Percentiles rank a stretch among this genome's conserved stretches.
Evolutionary conservation across 1,284 basidiomycete species (phyloP).

Genomic region (Crucibulum cyathiforme): DNA sequence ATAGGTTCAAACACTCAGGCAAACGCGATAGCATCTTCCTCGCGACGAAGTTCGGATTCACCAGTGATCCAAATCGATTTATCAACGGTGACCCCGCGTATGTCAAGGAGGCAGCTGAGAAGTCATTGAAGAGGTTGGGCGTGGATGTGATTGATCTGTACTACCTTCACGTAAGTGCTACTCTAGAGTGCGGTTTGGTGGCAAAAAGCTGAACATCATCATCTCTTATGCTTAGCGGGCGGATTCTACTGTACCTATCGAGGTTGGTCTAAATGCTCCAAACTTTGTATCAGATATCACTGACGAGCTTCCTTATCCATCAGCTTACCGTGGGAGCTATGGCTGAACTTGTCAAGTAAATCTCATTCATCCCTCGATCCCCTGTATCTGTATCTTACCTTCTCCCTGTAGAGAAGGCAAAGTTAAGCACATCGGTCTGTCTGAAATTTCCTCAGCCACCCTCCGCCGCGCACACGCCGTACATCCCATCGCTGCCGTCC

Average conservation of each 20-base stretch:
- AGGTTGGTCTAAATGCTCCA: conserved; percentile 28
- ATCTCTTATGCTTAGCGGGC: conserved; percentile 33
- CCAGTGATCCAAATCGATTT: background rate
- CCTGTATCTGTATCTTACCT: background rate
- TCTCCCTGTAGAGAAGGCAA: conserved; percentile 56
- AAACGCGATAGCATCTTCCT: conserved; percentile 50
- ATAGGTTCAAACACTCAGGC: conserved; percentile 13
- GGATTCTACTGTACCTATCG: conserved; percentile 52
- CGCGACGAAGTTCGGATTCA: conserved; percentile 46
- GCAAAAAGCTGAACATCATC: background rate
- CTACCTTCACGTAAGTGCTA: conserved; percentile 45
- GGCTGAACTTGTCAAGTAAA: conserved; percentile 60
- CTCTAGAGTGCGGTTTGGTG: background rate
- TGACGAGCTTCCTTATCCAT: background rate
- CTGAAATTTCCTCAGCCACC: conserved; percentile 62
- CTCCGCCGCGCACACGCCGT: conserved; percentile 69
- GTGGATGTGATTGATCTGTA: conserved; percentile 53
- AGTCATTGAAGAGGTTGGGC: conserved; percentile 47
- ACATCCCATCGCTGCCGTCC: conserved; percentile 65
- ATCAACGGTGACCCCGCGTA: conserved; percentile 41
- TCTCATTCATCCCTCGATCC: background rate
- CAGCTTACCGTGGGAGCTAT: conserved; percentile 54
- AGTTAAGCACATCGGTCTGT: conserved; percentile 66
- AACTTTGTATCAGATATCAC: no score
- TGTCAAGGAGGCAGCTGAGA: conserved; percentile 27